phyloP scores from a whole-genome alignment of 169 alveolate species.

The Miamiensis avidus region DNA sequence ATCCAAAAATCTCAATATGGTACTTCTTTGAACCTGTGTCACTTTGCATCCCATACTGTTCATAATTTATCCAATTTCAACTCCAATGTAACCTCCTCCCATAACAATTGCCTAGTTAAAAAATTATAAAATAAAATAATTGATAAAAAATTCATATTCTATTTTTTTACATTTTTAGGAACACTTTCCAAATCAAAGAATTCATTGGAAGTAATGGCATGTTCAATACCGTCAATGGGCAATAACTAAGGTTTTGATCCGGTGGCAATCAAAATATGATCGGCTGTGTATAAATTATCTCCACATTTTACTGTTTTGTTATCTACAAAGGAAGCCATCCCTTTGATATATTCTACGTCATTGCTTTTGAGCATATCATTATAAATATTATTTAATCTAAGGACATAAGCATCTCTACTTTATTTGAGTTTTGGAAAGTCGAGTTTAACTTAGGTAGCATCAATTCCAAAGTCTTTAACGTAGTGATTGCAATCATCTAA shows the following conservation, averaged over 20 bases:
- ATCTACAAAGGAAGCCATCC: conserved; percentile 64
- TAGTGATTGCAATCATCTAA: conserved; percentile 69
- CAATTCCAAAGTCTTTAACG: conserved; percentile 29
- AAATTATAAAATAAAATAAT: too few relatives aligned
- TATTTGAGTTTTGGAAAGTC: conserved; percentile 55
- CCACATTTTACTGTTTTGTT: conserved; percentile 45
- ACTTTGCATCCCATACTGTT: conserved; percentile 90
- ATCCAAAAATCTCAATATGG: conserved; percentile 71
- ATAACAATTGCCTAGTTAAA: too few relatives aligned
- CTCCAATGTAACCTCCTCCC: conserved; percentile 96
- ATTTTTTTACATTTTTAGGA: conserved; percentile 90
- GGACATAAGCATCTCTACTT: conserved; percentile 81
- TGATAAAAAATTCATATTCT: too few relatives aligned
- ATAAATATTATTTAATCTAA: conserved; percentile 82
- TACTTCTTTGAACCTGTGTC: conserved; percentile 77
- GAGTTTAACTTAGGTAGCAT: conserved; percentile 38
- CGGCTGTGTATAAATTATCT: conserved; percentile 51
- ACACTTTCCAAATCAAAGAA: conserved; percentile 86
- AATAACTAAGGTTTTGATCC: conserved; percentile 86
- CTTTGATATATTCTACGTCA: conserved; percentile 69
- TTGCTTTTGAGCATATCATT: conserved; percentile 61
- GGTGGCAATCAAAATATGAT: conserved; percentile 82
- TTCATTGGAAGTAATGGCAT: conserved; percentile 88
- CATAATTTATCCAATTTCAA: conserved; percentile 92
- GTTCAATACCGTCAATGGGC: conserved; percentile 79